Evolutionary conservation across 1,284 basidiomycete genomes (phyloP), one percentile per base, ranked within the genome.

Genomic region (Tilletia caries): DNA sequence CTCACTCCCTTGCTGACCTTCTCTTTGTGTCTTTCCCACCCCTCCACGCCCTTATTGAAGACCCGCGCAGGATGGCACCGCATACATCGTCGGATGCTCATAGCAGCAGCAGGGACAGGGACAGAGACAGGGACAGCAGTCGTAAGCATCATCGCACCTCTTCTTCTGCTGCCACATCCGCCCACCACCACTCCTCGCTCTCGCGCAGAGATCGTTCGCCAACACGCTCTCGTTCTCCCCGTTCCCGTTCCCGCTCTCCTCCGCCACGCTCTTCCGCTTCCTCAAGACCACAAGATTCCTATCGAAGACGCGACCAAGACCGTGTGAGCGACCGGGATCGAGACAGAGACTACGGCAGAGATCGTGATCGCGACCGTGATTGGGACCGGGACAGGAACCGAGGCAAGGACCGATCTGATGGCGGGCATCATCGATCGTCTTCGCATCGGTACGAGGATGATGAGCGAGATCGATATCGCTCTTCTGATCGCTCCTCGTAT

Each of bases 91-190:
- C 48, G 20, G 20, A 50, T 25, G 48, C 48, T 20, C 48, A 50
- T 50, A 18, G 13, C 48, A 50, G 48, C 48, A 25, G 20, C 48
- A 50, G 48, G 20, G 48, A n/a, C n/a, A n/a, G n/a, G n/a, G n/a
- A n/a, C 48, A 50, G 48, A 8, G 20, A 6, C 48, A 50, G 48
- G 20, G 48, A 50, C 32, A 62, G 75, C 65, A 74, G 58, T 68
- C 75, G 75, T 76, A 76, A 76, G 75, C 75, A 75, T 73, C 69
- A 73, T 52, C 46, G 68, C 67, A 69, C 72, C 64, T 70, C 68
- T 52, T 68, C 71, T 71, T 76, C 75, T 70, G 75, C 75, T 67
- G 73, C 73, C 69, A 60, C 75, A 66, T 69, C 70, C 52, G 65
- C 71, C 67, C 68, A 68, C 46, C 62, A 44, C 46, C 32, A 34